A percentile compares a stretch with the other conserved stretches of the same genome.
Conservation (phyloP, 202 grass and related monocot species). For the Brachypodium distachyon region DNA sequence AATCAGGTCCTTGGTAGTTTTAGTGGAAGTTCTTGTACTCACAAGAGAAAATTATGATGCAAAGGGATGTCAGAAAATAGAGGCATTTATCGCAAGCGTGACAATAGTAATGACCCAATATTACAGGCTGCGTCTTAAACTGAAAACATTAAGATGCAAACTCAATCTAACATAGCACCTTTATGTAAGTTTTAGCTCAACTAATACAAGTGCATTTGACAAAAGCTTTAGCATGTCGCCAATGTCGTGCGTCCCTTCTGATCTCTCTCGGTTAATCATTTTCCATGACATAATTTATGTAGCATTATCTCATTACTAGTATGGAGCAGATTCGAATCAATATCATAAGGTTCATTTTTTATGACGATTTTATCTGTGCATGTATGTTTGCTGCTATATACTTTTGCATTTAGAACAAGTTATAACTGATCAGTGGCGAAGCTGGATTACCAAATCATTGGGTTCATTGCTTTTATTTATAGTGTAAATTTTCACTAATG, state of each 20-base stretch:
- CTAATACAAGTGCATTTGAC: background rate
- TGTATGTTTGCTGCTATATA: background rate
- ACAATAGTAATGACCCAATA: background rate
- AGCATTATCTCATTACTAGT: background rate
- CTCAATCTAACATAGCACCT: background rate
- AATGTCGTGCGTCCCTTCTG: background rate
- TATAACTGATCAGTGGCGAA: too few relatives aligned
- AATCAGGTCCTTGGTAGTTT: background rate
- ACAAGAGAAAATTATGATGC: background rate
- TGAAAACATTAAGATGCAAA: background rate
- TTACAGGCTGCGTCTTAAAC: background rate
- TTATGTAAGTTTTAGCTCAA: background rate
- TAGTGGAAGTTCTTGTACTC: background rate
- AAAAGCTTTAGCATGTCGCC: background rate
- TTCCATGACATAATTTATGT: slow-evolving; percentile 4
- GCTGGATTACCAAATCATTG: too few relatives aligned
- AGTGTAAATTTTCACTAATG: too few relatives aligned
- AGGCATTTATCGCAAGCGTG: background rate
- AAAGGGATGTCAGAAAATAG: background rate
- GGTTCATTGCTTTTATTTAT: too few relatives aligned
- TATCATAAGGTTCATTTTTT: slow-evolving; percentile 1
- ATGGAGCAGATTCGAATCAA: background rate
- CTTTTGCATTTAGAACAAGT: background rate
- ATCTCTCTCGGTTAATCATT: slow-evolving; percentile 20
- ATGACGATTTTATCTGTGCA: background rate